phyloP scores from a whole-genome alignment of 2,329 filamentous ascomycete species.

The Leptographium lundbergii region DNA sequence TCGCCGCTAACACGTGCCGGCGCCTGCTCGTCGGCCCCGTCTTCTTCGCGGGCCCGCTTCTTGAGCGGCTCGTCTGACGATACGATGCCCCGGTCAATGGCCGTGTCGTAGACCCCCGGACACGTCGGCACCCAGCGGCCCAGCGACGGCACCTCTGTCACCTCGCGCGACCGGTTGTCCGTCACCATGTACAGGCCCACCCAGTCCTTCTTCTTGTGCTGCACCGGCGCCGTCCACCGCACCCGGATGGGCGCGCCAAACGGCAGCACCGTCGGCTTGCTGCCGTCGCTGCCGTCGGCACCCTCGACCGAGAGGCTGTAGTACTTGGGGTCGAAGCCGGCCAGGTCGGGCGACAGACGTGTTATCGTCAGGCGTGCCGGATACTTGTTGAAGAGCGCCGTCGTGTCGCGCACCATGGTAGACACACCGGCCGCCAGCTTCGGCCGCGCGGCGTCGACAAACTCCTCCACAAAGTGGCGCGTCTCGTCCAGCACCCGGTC shows the following conservation, averaged over 20 bases:
- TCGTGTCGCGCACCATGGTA: slow-evolving; percentile 78
- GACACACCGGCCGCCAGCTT: slow-evolving; percentile 79
- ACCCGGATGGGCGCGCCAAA: slow-evolving; percentile 86
- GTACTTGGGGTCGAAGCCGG: slow-evolving; percentile 64
- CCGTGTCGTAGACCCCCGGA: slow-evolving; percentile 61
- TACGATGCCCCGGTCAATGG: slow-evolving; percentile 64
- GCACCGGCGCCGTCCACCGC: slow-evolving; percentile 76
- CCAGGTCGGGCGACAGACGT: slow-evolving; percentile 64
- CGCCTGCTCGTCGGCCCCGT: slow-evolving; percentile 5
- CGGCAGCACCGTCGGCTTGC: slow-evolving; percentile 68
- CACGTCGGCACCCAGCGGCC: slow-evolving; percentile 84
- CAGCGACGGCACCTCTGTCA: slow-evolving; percentile 72
- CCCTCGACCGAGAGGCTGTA: slow-evolving; percentile 70
- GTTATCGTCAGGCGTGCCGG: slow-evolving; percentile 77
- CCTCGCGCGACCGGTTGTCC: slow-evolving; percentile 76
- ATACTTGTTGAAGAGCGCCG: slow-evolving; percentile 77
- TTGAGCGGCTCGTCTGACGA: slow-evolving; percentile 49
- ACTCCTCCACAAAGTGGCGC: slow-evolving; percentile 79
- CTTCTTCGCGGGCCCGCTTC: slow-evolving; percentile 34
- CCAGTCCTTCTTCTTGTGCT: slow-evolving; percentile 89
- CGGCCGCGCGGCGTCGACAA: slow-evolving; percentile 72
- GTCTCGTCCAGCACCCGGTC: slow-evolving; percentile 81
- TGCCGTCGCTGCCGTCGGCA: slow-evolving; percentile 37
- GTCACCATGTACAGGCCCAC: slow-evolving; percentile 92
- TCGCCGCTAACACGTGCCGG: slow-evolving; percentile 55